Evolutionary conservation across 129 eudicot genomes (phyloP).

Genomic region (Pulicaria dysenterica): DNA sequence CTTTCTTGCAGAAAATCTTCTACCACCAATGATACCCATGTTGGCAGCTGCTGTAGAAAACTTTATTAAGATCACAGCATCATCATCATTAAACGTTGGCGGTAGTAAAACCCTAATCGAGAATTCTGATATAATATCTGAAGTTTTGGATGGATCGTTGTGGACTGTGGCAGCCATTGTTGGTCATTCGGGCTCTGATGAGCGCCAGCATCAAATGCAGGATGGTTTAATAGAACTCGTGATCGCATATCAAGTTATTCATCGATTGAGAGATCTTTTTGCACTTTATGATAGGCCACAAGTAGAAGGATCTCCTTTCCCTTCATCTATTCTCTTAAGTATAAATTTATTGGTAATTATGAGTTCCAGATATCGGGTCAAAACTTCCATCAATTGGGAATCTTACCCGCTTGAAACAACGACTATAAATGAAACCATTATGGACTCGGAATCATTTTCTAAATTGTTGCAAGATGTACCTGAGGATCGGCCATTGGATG

Average conservation of each 20-base stretch:
- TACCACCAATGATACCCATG: constrained; percentile 93
- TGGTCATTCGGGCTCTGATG: constrained; percentile 65
- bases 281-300: constrained; percentile 97
- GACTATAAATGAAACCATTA: constrained; percentile 23
- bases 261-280: constrained; percentile 85
- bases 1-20: constrained; percentile 82
- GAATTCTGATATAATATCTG: constrained; percentile 68
- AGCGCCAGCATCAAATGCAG: constrained; percentile 79
- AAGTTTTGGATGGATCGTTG: constrained; percentile 77
- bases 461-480: constrained; percentile 58
- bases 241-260: constrained; percentile 83
- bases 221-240: constrained; percentile 87
- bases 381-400: constrained; percentile 78
- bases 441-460: constrained; percentile 27
- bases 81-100: constrained; percentile 43
- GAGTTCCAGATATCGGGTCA: constrained; percentile 62
- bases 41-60: constrained; percentile 89
- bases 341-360: constrained; percentile 74
- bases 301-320: constrained; percentile 94
- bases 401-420: constrained; percentile 42
- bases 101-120: constrained; percentile 58
- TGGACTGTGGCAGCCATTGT: constrained; percentile 78
- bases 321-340: constrained; percentile 83
- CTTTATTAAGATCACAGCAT: constrained; percentile 85
- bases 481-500: constrained; percentile 55